Evolutionary conservation across 306 rosid species (phyloP), one percentile per base, ranked within the genome.

Genomic region (Cucurbita ficifolia): DNA sequence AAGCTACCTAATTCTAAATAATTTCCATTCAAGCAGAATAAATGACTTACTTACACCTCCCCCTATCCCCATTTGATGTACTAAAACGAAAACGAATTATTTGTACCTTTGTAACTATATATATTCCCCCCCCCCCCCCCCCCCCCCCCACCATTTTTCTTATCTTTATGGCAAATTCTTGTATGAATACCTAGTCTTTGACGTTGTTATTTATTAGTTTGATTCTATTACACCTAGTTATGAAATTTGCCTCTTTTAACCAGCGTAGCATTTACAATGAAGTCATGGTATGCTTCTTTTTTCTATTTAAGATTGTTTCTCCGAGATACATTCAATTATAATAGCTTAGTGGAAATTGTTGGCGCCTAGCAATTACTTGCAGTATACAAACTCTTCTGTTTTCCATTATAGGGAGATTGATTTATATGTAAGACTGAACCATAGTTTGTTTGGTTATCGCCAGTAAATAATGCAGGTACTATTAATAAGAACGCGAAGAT

Each of bases 391-490:
- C 49, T 63, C 4, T 76, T 21, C 59, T 64, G 22, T 54, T 39
- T 38, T 53, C 49, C 43, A 35, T 53, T 74, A 48, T 58, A 68
- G 12, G 33, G 17, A 38, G 42, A 19, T 17, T 48, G 45, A 49
- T 61, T 8, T 45, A 1, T 43, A 48, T 65, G 35, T 64, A 36
- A 63, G 57, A 38, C 76, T 70, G 73, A 76, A 59, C 54, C 38
- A 70, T 70, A 76, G 46, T 49, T 21, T 46, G 29, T 35, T 33
- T 59, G 70, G 64, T 70, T 50, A 42, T 55, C 35, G 10, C 75
- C 87, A 87, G 98, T 93, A 18, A 93, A 93, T 68, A 82, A 84
- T 48, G 98, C 98, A 33, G 97, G 98, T 14, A 85, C 91, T 5
- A 93, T 93, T 24, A 93, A 93, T 61, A 76, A 62, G 73, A 93